These are phyloP conservation scores for Plasmodium sp. DNA, from an alignment of 169 alveolate genomes.

Conservation along the genomic window DNA sequence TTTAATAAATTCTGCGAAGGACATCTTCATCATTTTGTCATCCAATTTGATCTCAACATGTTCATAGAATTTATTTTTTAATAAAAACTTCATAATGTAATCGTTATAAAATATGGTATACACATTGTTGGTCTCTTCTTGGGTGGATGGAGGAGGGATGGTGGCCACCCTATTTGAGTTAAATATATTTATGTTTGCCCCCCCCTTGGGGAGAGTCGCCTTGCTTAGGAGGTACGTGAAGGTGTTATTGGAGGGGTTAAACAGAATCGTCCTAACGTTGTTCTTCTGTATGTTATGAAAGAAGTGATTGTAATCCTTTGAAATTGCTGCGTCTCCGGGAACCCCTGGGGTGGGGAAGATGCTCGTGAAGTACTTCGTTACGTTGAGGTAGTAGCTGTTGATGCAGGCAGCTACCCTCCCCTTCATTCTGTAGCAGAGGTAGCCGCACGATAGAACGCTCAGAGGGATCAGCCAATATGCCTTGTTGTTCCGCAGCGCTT, in stretches of 20 bases:
- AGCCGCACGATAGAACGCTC: slow-evolving; percentile 6
- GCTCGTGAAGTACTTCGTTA: background rate
- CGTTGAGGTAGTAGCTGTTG: background rate
- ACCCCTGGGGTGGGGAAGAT: background rate
- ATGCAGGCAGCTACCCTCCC: background rate
- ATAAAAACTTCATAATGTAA: slow-evolving; percentile 47
- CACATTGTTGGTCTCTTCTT: background rate
- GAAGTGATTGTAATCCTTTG: slow-evolving; percentile 46
- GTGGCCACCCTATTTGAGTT: background rate
- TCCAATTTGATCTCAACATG: slow-evolving; percentile 33
- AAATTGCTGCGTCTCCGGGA: background rate
- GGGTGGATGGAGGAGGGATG: background rate
- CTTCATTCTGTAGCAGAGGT: slow-evolving; percentile 40
- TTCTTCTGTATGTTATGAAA: slow-evolving; percentile 47
- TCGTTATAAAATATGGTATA: slow-evolving; percentile 49
- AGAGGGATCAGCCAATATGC: slow-evolving; percentile 56
- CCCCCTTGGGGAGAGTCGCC: background rate
- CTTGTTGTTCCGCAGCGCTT: slow-evolving; percentile 13
- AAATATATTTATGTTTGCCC: background rate
- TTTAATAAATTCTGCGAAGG: slow-evolving; percentile 11
- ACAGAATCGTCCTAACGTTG: slow-evolving; percentile 30
- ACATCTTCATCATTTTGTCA: background rate
- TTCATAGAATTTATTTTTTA: slow-evolving; percentile 60
- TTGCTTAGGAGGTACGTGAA: slow-evolving; percentile 18
- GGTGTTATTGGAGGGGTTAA: slow-evolving; percentile 41